Evolutionary conservation across 1,284 basidiomycete genomes (phyloP).

Genomic region (Dichomitus squalens): DNA sequence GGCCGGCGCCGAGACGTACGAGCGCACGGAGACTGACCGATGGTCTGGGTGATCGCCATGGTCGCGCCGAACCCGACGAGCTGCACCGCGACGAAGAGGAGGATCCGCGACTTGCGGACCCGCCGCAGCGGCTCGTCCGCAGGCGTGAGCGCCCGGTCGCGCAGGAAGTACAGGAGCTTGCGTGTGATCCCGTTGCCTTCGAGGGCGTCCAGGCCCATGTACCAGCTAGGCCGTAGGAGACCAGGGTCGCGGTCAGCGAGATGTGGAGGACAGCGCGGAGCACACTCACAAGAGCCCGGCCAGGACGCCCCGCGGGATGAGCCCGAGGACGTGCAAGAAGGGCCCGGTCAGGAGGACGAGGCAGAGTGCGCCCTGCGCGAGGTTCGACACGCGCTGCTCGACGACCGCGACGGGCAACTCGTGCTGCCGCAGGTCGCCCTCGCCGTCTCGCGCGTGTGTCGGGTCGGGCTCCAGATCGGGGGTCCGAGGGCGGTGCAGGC

Average conservation of each 20-base stretch:
- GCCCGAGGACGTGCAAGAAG: constrained; percentile 76
- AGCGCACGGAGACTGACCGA: constrained; percentile 54
- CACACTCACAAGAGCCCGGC: constrained; percentile 71
- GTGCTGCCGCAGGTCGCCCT: constrained; percentile 30
- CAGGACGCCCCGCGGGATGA: constrained; percentile 77
- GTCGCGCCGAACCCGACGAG: constrained; percentile 88
- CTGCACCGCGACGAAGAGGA: constrained; percentile 82
- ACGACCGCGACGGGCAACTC: constrained; percentile 81
- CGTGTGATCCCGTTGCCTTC: constrained; percentile 83
- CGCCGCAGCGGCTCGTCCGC: constrained; percentile 69
- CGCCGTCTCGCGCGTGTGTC: constrained; percentile 28
- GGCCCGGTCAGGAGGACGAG: constrained; percentile 81
- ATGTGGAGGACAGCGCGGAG: constrained; percentile 1
- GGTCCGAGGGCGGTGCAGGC: constrained; percentile 24
- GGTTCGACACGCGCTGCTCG: constrained; percentile 88
- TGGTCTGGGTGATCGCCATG: constrained; percentile 91
- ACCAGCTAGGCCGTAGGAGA: constrained; percentile 76
- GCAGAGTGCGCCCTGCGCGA: constrained; percentile 82
- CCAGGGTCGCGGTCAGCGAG: constrained; percentile 12
- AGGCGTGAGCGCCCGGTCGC: constrained; percentile 69
- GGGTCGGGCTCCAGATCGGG: constrained; percentile 36
- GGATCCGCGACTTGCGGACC: constrained; percentile 76
- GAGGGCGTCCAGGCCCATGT: constrained; percentile 87
- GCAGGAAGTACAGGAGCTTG: constrained; percentile 83
- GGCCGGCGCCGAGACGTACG: neutral